phyloP scores from a whole-genome alignment of 2,329 filamentous ascomycete genomes.

The Microsporum audouinii region DNA sequence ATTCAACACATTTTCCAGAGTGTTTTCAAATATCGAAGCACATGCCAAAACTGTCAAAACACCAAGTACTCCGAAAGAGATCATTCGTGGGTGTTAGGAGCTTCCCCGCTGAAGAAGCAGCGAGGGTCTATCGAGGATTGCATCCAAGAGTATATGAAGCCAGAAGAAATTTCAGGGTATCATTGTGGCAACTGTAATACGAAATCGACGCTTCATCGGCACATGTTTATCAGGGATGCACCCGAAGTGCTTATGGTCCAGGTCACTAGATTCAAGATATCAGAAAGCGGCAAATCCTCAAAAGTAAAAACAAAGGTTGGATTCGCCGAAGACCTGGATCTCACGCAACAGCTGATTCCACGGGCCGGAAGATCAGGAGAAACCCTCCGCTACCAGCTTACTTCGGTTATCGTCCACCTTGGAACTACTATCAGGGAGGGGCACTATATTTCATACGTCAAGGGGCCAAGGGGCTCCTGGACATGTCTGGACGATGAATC shows the following conservation, averaged over 20 bases:
- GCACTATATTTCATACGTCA: slow-evolving; percentile 11
- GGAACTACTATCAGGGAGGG: slow-evolving; percentile 1
- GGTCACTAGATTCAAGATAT: slow-evolving; percentile 7
- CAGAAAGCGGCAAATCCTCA: background rate
- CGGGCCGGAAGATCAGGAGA: background rate
- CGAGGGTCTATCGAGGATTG: background rate
- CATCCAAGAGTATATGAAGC: background rate
- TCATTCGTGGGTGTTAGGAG: background rate
- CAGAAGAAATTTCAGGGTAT: background rate
- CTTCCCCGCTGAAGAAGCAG: background rate
- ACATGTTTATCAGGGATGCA: slow-evolving; percentile 9
- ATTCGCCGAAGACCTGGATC: slow-evolving; percentile 11
- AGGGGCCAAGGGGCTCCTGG: slow-evolving; percentile 10
- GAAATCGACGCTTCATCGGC: background rate
- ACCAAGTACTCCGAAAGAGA: background rate
- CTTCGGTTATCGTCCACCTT: slow-evolving; percentile 8
- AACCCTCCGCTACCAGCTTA: slow-evolving; percentile 7
- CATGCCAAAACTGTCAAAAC: slow-evolving; percentile 7
- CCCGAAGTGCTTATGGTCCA: slow-evolving; percentile 13
- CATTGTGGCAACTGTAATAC: slow-evolving; percentile 4
- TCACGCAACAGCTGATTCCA: slow-evolving; percentile 8
- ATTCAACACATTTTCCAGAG: slow-evolving; percentile 10
- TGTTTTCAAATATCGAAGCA: slow-evolving; percentile 1
- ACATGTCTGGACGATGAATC: slow-evolving; percentile 4
- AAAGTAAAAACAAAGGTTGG: slow-evolving; percentile 1